Percentiles rank a stretch among this genome's conserved stretches.
Evolutionary conservation across 768 basidiomycete genomes (phyloP).

Genomic region (Daedaleopsis sinensis): DNA sequence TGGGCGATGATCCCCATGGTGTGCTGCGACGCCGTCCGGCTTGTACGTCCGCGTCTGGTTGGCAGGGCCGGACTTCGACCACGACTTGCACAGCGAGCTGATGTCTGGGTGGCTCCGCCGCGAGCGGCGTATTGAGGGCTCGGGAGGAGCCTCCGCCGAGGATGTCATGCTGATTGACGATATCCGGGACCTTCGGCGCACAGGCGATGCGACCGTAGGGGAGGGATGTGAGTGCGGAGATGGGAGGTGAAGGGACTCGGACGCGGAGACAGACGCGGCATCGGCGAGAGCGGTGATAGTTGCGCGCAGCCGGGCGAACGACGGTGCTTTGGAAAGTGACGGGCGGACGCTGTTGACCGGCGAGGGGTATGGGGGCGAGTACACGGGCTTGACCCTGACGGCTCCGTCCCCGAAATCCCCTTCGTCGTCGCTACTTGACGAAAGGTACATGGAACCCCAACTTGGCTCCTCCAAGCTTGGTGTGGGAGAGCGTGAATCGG

Average conservation of each 20-base stretch:
- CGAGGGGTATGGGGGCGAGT: neutral
- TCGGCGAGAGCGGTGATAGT: conserved; percentile 25
- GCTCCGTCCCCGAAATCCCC: conserved; percentile 21
- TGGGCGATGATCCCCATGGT: neutral
- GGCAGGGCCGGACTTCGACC: conserved; percentile 59
- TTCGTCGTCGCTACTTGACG: conserved; percentile 29
- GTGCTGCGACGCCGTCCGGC: conserved; percentile 22
- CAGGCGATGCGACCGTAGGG: conserved; percentile 1
- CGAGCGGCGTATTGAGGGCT: conserved; percentile 51
- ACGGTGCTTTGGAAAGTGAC: conserved; percentile 3
- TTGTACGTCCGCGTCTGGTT: conserved; percentile 56
- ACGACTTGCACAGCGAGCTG: conserved; percentile 59
- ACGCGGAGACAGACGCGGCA: conserved; percentile 20
- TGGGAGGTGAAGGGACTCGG: conserved; percentile 8
- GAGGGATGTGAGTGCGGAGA: conserved; percentile 1
- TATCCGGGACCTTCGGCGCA: conserved; percentile 15
- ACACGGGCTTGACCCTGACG: conserved; percentile 3
- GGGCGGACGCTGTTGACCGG: neutral
- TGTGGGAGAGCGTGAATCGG: conserved; percentile 7
- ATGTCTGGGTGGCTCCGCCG: conserved; percentile 60
- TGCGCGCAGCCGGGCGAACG: conserved; percentile 22
- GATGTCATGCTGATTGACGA: conserved; percentile 38
- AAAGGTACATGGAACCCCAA: conserved; percentile 47
- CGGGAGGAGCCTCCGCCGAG: conserved; percentile 41
- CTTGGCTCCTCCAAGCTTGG: conserved; percentile 43